Conservation (phyloP, 352 stramenopile genomes). For the Phytophthora kernoviae region DNA sequence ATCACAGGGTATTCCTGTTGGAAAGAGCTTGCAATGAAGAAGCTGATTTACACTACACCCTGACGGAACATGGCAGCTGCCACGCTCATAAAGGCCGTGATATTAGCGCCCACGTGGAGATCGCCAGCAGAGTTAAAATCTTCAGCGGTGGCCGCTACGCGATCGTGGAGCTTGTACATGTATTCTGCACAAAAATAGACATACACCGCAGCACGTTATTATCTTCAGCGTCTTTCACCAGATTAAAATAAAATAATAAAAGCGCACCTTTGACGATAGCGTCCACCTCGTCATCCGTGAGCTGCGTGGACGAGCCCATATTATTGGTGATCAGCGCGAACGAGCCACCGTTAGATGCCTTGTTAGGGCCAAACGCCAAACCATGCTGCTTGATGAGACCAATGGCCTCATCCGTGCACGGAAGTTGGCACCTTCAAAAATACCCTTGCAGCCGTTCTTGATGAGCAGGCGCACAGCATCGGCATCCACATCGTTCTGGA, state of each 20-base stretch:
- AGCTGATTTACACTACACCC: slow-evolving; percentile 92
- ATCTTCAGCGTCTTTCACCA: too few relatives aligned
- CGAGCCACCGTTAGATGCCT: slow-evolving; percentile 82
- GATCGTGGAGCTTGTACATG: slow-evolving; percentile 78
- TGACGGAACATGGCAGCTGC: slow-evolving; percentile 97
- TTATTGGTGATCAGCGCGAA: slow-evolving; percentile 74
- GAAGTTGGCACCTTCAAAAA: slow-evolving; percentile 89
- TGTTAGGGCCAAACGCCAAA: slow-evolving; percentile 85
- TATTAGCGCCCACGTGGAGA: slow-evolving; percentile 93
- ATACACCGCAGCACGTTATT: too few relatives aligned
- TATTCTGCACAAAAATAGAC: slow-evolving; percentile 80
- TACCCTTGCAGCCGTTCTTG: slow-evolving; percentile 89
- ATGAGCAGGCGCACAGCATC: slow-evolving; percentile 73
- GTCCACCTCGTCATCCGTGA: slow-evolving; percentile 70
- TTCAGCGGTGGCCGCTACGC: slow-evolving; percentile 65
- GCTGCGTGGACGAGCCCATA: slow-evolving; percentile 50
- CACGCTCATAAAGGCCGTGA: slow-evolving; percentile 97
- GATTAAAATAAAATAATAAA: too few relatives aligned
- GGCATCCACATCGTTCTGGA: slow-evolving; percentile 92
- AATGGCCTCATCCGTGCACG: slow-evolving; percentile 81
- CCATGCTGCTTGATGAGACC: slow-evolving; percentile 84
- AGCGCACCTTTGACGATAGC: slow-evolving; percentile 69
- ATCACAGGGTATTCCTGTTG: slow-evolving; percentile 4
- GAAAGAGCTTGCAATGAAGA: neutral
- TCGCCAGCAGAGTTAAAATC: slow-evolving; percentile 83